A percentile compares a stretch with the other conserved stretches of the same genome.
phyloP scores from a whole-genome alignment of 192 early-diverging fungal genomes.

The Entomortierella beljakovae region DNA sequence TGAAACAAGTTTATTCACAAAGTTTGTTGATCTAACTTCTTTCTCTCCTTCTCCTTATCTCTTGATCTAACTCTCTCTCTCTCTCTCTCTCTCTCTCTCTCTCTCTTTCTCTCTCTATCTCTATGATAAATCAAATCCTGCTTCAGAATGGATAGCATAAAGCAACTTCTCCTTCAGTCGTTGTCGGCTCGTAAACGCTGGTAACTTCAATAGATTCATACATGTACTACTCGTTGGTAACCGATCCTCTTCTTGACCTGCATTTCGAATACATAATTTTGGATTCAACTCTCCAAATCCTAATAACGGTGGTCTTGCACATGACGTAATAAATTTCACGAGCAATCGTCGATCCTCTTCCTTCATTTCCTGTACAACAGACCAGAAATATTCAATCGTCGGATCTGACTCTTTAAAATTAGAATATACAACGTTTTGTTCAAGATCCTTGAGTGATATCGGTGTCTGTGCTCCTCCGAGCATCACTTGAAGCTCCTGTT shows the following conservation, averaged over 20 bases:
- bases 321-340: slow-evolving; percentile 93
- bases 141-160: slow-evolving; percentile 87
- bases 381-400: slow-evolving; percentile 81
- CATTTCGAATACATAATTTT: slow-evolving; percentile 75
- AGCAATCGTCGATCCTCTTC: slow-evolving; percentile 64
- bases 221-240: slow-evolving; percentile 86
- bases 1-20: too few species aligned
- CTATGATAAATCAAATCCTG: slow-evolving; percentile 93
- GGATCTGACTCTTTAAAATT: slow-evolving; percentile 78
- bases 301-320: slow-evolving; percentile 89
- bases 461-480: slow-evolving; percentile 82
- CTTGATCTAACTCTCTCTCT: background rate
- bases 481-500: slow-evolving; percentile 91
- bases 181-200: slow-evolving; percentile 71
- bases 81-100: background rate
- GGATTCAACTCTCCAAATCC: slow-evolving; percentile 87
- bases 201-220: slow-evolving; percentile 94
- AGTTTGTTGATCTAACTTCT: too few species aligned
- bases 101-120: background rate
- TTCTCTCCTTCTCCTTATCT: background rate
- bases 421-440: slow-evolving; percentile 77
- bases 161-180: slow-evolving; percentile 80
- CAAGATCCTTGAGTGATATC: slow-evolving; percentile 84
- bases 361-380: slow-evolving; percentile 55
- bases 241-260: slow-evolving; percentile 74